Conservation (phyloP, 768 basidiomycete species). For the Leccinum disarticulatum region DNA sequence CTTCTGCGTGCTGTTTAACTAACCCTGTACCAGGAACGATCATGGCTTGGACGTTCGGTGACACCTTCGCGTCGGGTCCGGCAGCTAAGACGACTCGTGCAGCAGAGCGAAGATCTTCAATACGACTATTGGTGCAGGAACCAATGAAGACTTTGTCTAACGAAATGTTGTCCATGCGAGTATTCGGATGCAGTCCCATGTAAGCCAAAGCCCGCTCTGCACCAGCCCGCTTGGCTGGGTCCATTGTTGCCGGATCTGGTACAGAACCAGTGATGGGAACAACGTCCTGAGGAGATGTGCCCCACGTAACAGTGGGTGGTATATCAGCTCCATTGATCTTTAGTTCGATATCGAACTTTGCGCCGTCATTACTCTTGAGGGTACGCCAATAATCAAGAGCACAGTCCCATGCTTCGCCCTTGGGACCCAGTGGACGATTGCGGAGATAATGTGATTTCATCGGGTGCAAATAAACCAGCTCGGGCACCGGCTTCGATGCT, state of each 20-base stretch:
- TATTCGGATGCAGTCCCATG: constrained; percentile 82
- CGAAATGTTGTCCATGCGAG: constrained; percentile 72
- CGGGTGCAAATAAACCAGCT: constrained; percentile 91
- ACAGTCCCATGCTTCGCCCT: constrained; percentile 81
- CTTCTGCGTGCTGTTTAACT: constrained; percentile 88
- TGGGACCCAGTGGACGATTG: constrained; percentile 77
- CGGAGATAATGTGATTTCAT: constrained; percentile 84
- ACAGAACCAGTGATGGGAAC: constrained; percentile 82
- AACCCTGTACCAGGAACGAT: constrained; percentile 90
- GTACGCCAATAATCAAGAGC: constrained; percentile 87
- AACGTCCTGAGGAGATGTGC: constrained; percentile 90
- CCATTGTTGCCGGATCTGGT: constrained; percentile 72
- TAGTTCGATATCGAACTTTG: constrained; percentile 81
- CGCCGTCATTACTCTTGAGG: constrained; percentile 75
- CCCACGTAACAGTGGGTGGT: constrained; percentile 90
- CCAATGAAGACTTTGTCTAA: constrained; percentile 93
- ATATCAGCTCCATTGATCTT: constrained; percentile 82
- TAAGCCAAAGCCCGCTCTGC: constrained; percentile 78
- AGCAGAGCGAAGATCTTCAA: constrained; percentile 87
- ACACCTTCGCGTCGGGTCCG: constrained; percentile 70
- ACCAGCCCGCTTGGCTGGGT: constrained; percentile 63
- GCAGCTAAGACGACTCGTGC: constrained; percentile 75
- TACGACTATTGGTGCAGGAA: constrained; percentile 92
- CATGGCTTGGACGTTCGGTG: constrained; percentile 79
- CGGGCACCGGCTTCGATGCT: constrained; percentile 92